Base-by-base conservation (phyloP, 2,329 filamentous ascomycete genomes). In the Colletotrichum paranaense region DNA sequence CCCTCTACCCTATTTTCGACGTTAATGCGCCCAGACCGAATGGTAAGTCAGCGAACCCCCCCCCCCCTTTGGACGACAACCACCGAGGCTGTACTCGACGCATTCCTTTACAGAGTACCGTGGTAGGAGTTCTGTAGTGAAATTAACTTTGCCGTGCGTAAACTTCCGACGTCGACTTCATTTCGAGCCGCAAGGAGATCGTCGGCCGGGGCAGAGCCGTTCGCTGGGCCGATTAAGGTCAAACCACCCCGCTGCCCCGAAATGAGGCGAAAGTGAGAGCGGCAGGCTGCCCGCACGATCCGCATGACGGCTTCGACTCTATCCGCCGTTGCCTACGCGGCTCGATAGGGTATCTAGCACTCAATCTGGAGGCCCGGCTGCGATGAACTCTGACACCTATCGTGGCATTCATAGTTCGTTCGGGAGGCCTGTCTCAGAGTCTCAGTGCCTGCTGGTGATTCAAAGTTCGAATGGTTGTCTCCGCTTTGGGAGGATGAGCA, bases 291-390 rank as follows among this genome's bases (percentile, higher is more conserved):
- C 35, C 52, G 55, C 52, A 70, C 71, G 71, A 65, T 70, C 67
- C 67, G 38, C 60, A 62, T n/a, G 30, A 71, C 67, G 70, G 60
- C 71, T 56, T 62, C 62, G 62, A 70, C 60, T 70, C 55, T 57
- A 73, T 57, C 35, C 22, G 11, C 16, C 53, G 32, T 22, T 46
- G 52, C 22, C 35, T 22, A 26, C 19, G 4, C n/a, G 30, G 56
- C 19, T 28, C 42, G 19, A 22, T 49, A 49, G 8, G 11, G 19
- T 22, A 49, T 22, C 42, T 30, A 55, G 58, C 52, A 24, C 58
- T 30, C 42, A 49, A 60, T 70, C 22, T 62, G 26, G 56, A 24
- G 42, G 57, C 14, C 22, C 22, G 28, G n/a, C 52, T 38, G 19
- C 26, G 9, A 24, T 46, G 7, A 26, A 30, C 32, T 32, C 35